A percentile compares a stretch with the other conserved stretches of the same genome.
Evolutionary conservation across 495 filamentous ascomycete genomes (phyloP).

Genomic region (Paragyromitra xinjiangensis): DNA sequence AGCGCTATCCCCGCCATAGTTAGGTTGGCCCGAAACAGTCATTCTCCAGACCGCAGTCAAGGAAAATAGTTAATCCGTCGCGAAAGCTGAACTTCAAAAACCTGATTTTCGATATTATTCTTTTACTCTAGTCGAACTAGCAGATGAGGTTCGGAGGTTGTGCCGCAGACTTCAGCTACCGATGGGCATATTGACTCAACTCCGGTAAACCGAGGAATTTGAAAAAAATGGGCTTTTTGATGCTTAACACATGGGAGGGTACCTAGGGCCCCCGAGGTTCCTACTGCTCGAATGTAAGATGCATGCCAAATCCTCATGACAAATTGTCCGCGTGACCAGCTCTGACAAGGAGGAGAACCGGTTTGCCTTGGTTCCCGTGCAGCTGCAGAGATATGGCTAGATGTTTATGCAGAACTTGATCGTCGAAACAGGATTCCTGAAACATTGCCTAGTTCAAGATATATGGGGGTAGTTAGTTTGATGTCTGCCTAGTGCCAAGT

Average conservation of each 20-base stretch:
- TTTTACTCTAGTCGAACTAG: neutral
- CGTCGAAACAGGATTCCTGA: neutral
- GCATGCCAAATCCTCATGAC: constrained; percentile 1
- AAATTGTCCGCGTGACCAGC: neutral
- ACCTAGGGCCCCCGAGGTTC: constrained; percentile 3
- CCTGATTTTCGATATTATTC: constrained; percentile 27
- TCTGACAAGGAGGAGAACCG: neutral
- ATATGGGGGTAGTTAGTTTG: neutral
- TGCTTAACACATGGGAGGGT: constrained; percentile 17
- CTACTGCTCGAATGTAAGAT: neutral
- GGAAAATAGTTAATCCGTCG: constrained; percentile 47
- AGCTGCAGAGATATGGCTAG: neutral
- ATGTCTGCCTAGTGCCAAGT: constrained; percentile 17
- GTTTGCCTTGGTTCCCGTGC: neutral
- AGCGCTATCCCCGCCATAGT: constrained; percentile 26
- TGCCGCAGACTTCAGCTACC: constrained; percentile 14
- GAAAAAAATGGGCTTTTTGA: too few species aligned
- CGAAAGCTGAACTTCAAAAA: constrained; percentile 40
- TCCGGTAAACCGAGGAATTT: constrained; percentile 4
- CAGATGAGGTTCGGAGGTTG: neutral
- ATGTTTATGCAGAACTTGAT: neutral
- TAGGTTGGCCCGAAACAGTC: constrained; percentile 22
- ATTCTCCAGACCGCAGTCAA: constrained; percentile 40
- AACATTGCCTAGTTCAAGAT: neutral
- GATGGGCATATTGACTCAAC: neutral